Evolutionary conservation across 495 filamentous ascomycete species (phyloP).

Genomic region (Talaromyces stipitatus): DNA sequence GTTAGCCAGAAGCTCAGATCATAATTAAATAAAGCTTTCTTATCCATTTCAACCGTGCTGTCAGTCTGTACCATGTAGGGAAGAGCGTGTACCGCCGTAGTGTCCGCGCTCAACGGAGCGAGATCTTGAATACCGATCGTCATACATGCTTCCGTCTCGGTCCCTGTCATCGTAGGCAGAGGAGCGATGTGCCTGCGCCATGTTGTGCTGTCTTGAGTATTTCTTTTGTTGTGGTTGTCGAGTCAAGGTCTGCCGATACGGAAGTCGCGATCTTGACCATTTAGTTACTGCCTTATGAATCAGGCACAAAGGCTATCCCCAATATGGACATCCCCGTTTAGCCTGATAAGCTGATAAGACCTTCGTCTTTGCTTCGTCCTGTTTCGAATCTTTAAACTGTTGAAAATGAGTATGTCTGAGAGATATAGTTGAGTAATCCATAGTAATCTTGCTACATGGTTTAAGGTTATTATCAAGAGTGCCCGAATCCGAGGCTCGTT

Average conservation of each 20-base stretch:
- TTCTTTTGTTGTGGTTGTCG: too few species aligned
- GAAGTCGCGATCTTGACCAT: too few species aligned
- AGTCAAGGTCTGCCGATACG: too few species aligned
- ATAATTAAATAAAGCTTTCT: neutral
- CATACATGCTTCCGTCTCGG: conserved; percentile 42
- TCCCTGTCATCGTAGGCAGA: conserved; percentile 30
- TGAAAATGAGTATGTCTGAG: too few species aligned
- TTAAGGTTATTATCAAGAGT: too few species aligned
- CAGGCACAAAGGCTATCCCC: neutral
- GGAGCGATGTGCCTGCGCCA: conserved; percentile 17
- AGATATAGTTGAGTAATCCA: too few species aligned
- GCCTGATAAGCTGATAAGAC: neutral
- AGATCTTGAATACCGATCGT: conserved; percentile 34
- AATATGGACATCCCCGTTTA: neutral
- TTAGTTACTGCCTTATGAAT: too few species aligned
- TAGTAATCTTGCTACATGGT: too few species aligned
- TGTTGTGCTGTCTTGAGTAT: neutral
- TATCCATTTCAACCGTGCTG: conserved; percentile 2
- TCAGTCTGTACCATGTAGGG: conserved; percentile 30
- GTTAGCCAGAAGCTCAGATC: conserved; percentile 18
- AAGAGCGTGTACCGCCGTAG: conserved; percentile 37
- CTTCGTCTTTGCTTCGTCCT: neutral
- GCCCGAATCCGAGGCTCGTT: too few species aligned
- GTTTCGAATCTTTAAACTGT: neutral
- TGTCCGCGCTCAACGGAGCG: conserved; percentile 19